These are phyloP conservation scores for Gossypium sturtianum DNA, from an alignment of 345 rosid species.

Conservation along the genomic window DNA sequence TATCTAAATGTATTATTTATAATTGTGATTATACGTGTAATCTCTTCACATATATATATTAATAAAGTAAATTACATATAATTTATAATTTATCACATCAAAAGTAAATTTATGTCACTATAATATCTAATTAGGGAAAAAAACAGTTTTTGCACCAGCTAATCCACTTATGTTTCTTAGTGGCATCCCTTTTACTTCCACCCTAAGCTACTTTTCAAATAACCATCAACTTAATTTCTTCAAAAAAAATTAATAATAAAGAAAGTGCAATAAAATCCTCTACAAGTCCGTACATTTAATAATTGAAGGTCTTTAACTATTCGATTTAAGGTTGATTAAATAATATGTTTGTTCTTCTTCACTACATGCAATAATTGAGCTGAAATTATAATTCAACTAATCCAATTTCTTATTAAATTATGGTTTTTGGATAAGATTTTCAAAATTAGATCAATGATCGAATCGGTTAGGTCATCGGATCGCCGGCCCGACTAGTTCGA, in stretches of 20 bases:
- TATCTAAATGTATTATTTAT: too few relatives aligned
- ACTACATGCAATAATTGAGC: not conserved
- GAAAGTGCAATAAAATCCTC: not conserved
- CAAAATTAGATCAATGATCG: fast-evolving
- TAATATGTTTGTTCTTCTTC: not conserved
- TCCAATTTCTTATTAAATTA: too few relatives aligned
- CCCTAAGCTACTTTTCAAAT: not conserved
- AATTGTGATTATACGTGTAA: too few relatives aligned
- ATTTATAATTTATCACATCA: too few relatives aligned
- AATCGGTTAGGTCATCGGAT: fast-evolving
- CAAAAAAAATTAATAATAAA: not conserved
- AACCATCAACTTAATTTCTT: not conserved
- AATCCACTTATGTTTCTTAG: conserved; percentile 32
- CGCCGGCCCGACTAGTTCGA: fast-evolving
- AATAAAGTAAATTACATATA: too few relatives aligned
- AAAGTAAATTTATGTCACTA: too few relatives aligned
- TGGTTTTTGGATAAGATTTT: too few relatives aligned
- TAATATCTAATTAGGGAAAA: too few relatives aligned
- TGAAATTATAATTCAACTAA: too few relatives aligned
- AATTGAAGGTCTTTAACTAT: not conserved
- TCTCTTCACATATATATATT: too few relatives aligned
- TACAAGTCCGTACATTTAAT: not conserved
- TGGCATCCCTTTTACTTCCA: conserved; percentile 29
- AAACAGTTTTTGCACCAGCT: conserved; percentile 18
- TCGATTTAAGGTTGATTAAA: not conserved